These are phyloP conservation scores for Phytophthora uliginosa DNA, from an alignment of 352 stramenopile species.

Conservation along the genomic window DNA sequence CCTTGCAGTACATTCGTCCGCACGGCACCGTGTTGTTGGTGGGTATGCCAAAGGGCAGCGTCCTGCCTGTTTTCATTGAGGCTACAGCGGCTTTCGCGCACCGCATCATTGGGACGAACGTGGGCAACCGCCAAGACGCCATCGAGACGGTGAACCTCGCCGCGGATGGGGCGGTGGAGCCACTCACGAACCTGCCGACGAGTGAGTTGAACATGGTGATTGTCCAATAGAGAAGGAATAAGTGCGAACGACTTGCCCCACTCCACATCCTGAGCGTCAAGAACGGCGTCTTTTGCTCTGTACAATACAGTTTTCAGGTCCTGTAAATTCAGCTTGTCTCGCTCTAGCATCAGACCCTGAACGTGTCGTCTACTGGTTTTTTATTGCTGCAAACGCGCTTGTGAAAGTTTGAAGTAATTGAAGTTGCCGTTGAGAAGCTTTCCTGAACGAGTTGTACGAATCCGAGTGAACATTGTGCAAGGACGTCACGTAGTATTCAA, in stretches of 20 bases:
- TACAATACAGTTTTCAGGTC: too few species aligned
- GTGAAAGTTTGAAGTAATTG: too few species aligned
- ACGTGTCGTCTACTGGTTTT: too few species aligned
- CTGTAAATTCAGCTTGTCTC: too few species aligned
- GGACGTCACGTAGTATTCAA: not conserved
- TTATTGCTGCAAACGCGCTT: too few species aligned
- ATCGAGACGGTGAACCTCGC: constrained; percentile 65
- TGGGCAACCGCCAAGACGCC: constrained; percentile 66
- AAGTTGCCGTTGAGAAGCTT: too few species aligned
- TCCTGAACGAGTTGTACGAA: not conserved
- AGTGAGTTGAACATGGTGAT: not conserved
- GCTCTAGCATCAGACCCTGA: too few species aligned
- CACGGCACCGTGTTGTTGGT: constrained; percentile 78
- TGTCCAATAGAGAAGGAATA: not conserved
- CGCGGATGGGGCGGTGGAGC: constrained; percentile 50
- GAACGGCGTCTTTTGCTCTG: too few species aligned
- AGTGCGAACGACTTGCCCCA: not conserved
- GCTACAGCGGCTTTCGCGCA: constrained; percentile 47
- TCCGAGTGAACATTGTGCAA: not conserved
- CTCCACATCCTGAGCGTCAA: not conserved
- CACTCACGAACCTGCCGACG: constrained; percentile 40
- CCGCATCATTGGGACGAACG: constrained; percentile 58
- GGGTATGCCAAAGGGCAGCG: constrained; percentile 61
- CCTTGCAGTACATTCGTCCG: constrained; percentile 68
- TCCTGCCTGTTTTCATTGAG: constrained; percentile 42